Base-by-base conservation (phyloP, 768 basidiomycete species). In the Boletus bicolor region DNA sequence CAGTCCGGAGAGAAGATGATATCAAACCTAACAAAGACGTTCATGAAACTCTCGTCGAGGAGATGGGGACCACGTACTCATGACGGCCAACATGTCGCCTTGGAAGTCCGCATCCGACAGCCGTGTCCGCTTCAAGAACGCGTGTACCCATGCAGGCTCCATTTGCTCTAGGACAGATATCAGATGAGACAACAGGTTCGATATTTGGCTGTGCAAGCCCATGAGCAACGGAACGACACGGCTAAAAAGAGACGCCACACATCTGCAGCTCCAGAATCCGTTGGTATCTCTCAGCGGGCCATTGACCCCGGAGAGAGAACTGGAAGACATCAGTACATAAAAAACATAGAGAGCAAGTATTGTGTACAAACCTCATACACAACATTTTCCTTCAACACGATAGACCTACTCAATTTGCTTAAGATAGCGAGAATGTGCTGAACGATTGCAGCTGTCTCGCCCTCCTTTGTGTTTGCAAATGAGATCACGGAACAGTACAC, bases 51-150 rank as follows among this genome's bases (percentile, higher is more conserved):
- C 11, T 53, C 30, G 1, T 51, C 5, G 34, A 34, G 15, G 17
- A 57, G 39, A 47, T 30, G 35, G 11, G 26, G 21, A 38, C 14
- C 39, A 65, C 82, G 48, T 56, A 87, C 88, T 86, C 55, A 93
- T 84, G 7, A 93, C 88, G 10, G 91, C 88, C 4, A 94, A 76
- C 7, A 92, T 77, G 53, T 93, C 91, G 1, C 92, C 93, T 59
- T 93, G 85, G 61, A 94, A 94, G 59, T 85, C 83, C 0, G 86
- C 77, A 65, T 94, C 91, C 36, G 85, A 74, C 56, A 95, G 80
- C 11, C 89, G 77, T 0, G 90, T 89, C 34, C 91, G 75, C 19
- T 80, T 79, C 17, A 94, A 77, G 59, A 93, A 84, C 0, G 91
- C 91, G 11, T 78, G 77, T 1, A 86, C 77, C 92, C 93, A 95